A percentile compares a stretch with the other conserved stretches of the same genome.
These are phyloP conservation scores for Xanthoconium purpureum DNA, from an alignment of 768 basidiomycete species.

Conservation along the genomic window DNA sequence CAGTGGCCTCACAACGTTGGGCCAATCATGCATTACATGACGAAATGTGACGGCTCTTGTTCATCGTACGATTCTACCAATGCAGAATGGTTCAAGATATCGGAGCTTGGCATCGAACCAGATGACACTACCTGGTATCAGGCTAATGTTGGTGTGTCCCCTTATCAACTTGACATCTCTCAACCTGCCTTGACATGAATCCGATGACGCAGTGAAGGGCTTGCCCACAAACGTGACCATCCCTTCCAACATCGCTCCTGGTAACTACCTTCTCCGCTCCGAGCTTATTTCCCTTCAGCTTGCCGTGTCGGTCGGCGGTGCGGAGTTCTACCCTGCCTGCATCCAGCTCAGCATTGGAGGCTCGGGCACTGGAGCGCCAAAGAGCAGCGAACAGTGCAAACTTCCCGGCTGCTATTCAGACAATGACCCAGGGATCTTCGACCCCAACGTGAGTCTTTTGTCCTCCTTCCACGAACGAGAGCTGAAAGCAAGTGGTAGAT, in stretches of 20 bases:
- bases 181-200: background rate
- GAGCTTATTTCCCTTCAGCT: slow-evolving; percentile 78
- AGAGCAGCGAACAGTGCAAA: slow-evolving; percentile 40
- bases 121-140: slow-evolving; percentile 46
- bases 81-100: slow-evolving; percentile 74
- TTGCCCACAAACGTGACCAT: slow-evolving; percentile 40
- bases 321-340: slow-evolving; percentile 37
- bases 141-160: slow-evolving; percentile 44
- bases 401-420: slow-evolving; percentile 73
- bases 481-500: slow-evolving; percentile 16
- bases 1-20: slow-evolving; percentile 60
- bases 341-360: slow-evolving; percentile 31
- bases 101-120: slow-evolving; percentile 44
- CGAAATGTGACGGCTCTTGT: slow-evolving; percentile 56
- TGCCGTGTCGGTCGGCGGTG: slow-evolving; percentile 52
- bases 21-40: slow-evolving; percentile 73
- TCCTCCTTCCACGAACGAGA: background rate
- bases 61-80: slow-evolving; percentile 53
- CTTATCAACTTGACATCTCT: background rate
- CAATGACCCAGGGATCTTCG: slow-evolving; percentile 65
- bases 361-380: slow-evolving; percentile 19
- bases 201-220: slow-evolving; percentile 33
- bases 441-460: slow-evolving; percentile 36
- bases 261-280: slow-evolving; percentile 73
- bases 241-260: slow-evolving; percentile 53